Evolutionary conservation across 2,329 filamentous ascomycete genomes (phyloP).

Genomic region (Alternaria novae-zelandiae): DNA sequence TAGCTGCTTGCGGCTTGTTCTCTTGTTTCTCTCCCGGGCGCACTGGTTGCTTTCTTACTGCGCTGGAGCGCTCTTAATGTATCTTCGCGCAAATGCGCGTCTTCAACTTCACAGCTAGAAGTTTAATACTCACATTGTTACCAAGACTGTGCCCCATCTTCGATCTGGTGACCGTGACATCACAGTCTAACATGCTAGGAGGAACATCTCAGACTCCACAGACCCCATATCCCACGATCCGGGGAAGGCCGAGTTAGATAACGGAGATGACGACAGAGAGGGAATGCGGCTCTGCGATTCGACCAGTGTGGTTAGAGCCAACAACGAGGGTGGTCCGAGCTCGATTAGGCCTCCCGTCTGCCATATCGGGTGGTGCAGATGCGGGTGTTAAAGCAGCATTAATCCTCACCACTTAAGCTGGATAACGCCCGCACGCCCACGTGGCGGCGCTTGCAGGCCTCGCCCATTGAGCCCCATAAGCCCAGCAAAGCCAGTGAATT

Average conservation of each 20-base stretch:
- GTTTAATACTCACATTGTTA: no score
- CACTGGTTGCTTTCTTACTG: background rate
- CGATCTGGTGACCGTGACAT: no score
- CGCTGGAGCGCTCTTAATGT: background rate
- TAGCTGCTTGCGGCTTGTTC: slow-evolving; percentile 1
- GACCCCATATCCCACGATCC: no score
- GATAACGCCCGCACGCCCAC: no score
- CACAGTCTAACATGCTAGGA: no score
- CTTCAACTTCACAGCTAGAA: background rate
- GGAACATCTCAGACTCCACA: no score
- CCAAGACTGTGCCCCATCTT: no score
- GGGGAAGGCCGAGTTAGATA: background rate
- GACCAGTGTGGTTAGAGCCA: background rate
- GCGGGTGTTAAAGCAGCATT: background rate
- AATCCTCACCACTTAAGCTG: no score
- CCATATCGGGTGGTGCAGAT: no score
- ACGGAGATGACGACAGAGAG: background rate
- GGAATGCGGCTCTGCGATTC: background rate
- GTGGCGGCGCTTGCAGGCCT: background rate
- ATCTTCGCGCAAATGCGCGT: background rate
- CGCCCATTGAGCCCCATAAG: background rate
- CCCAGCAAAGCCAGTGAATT: background rate
- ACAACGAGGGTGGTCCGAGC: no score
- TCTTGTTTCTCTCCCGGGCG: background rate
- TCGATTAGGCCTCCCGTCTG: background rate